Percentiles rank a stretch among this genome's conserved stretches.
phyloP scores from a whole-genome alignment of 306 rosid species.

The Prunus mume region DNA sequence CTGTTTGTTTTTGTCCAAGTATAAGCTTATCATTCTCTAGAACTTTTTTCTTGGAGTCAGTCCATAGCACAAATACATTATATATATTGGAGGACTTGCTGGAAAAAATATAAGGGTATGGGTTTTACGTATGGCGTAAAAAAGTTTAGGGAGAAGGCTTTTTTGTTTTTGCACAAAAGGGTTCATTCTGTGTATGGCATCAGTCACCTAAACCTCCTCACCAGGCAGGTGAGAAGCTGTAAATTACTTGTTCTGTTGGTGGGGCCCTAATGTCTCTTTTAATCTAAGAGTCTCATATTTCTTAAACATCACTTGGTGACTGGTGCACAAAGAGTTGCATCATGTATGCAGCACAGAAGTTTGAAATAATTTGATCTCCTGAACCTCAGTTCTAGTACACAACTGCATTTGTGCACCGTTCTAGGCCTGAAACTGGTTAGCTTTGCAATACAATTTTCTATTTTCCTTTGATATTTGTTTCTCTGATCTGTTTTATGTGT shows the following conservation, averaged over 20 bases:
- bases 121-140: background rate
- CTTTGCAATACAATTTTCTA: background rate
- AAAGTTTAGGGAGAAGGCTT: background rate
- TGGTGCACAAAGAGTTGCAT: background rate
- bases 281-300: background rate
- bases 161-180: background rate
- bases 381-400: background rate
- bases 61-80: no score
- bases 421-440: background rate
- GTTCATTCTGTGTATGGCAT: background rate
- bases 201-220: background rate
- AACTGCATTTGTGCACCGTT: background rate
- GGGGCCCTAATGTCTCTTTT: background rate
- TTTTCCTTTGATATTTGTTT: background rate
- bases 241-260: background rate
- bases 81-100: no score
- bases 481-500: background rate
- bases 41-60: background rate
- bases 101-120: background rate
- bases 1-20: background rate
- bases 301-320: background rate
- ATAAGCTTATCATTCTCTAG: no score
- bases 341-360: background rate
- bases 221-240: background rate
- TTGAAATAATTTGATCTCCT: background rate